These are phyloP conservation scores for Xanthoparmelia taractica DNA, from an alignment of 495 filamentous ascomycete genomes.

Conservation along the genomic window DNA sequence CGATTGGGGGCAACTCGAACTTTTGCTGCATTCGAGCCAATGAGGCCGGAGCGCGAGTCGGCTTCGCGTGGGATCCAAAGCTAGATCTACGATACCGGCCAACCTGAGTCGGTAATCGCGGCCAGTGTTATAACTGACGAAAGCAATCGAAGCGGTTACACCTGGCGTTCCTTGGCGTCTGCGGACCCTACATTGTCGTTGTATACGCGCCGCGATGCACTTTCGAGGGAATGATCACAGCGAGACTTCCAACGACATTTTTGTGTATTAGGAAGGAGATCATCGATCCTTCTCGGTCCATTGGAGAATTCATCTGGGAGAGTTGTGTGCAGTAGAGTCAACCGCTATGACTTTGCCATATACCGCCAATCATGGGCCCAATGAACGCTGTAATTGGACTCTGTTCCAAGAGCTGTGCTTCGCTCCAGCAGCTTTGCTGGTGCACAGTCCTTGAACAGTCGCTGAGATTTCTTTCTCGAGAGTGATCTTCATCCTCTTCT, in stretches of 20 bases:
- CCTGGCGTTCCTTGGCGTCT: slow-evolving; percentile 6
- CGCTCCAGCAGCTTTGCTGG: background rate
- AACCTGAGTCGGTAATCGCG: slow-evolving; percentile 8
- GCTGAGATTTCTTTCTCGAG: background rate
- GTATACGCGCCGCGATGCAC: background rate
- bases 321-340: background rate
- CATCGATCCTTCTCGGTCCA: background rate
- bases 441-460: background rate
- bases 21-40: slow-evolving; percentile 16
- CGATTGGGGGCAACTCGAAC: slow-evolving; percentile 11
- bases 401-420: background rate
- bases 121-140: slow-evolving; percentile 4
- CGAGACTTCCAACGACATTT: background rate
- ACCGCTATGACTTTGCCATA: background rate
- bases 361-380: background rate
- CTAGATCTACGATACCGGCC: slow-evolving; percentile 9
- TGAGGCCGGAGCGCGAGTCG: slow-evolving; percentile 12
- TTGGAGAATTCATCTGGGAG: background rate
- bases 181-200: background rate
- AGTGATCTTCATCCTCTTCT: slow-evolving; percentile 16
- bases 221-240: background rate
- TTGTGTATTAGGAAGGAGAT: background rate
- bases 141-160: slow-evolving; percentile 1
- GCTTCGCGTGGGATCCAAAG: slow-evolving; percentile 17
- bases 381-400: background rate